Evolutionary conservation across 768 basidiomycete genomes (phyloP), one percentile per base, ranked within the genome.

Genomic region (Arthromyces matolae): DNA sequence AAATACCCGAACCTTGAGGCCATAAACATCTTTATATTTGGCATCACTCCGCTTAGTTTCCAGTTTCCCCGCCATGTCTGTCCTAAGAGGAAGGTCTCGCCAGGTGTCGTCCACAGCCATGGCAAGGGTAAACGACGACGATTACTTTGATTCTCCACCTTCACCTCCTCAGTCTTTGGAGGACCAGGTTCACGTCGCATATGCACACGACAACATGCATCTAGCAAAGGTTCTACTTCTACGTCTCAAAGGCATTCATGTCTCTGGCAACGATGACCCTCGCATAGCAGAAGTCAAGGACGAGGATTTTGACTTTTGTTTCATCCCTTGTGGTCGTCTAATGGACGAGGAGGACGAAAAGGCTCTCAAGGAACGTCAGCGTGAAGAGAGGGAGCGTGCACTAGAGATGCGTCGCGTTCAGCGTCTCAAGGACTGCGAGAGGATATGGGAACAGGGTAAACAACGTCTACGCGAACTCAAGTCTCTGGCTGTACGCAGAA

Each of bases 121-220:
- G 18, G 75, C 73, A 0, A 52, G 76, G 43, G 64, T 64, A 18
- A 73, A 74, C 0, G 71, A 71, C 6, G 70, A 73, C 3, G 67
- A 75, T 59, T 72, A 74, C 62, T 72, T 71, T 59, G 76, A 76
- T 58, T 74, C 75, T 0, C 75, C 71, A 0, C 73, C 69, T 0
- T 67, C 62, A 9, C 67, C 68, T 19, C 69, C 60, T 55, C 73
- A 39, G 62, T 76, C 80, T 0, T 74, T 85, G 51, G 73, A 78
- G 41, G 84, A 84, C 70, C 80, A 79, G 62, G 72, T 85, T 29
- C 81, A 84, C 57, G 69, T 76, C 56, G 84, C 84, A 6, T 85
- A 85, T 56, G 81, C 83, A 0, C 69, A 73, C 52, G 83, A 86
- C 61, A 70, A 86, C 67, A 78, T 86, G 47, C 81, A 78, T 49